These are phyloP conservation scores for Coemansia sp. DNA, from an alignment of 192 early-diverging fungal genomes.

Conservation along the genomic window DNA sequence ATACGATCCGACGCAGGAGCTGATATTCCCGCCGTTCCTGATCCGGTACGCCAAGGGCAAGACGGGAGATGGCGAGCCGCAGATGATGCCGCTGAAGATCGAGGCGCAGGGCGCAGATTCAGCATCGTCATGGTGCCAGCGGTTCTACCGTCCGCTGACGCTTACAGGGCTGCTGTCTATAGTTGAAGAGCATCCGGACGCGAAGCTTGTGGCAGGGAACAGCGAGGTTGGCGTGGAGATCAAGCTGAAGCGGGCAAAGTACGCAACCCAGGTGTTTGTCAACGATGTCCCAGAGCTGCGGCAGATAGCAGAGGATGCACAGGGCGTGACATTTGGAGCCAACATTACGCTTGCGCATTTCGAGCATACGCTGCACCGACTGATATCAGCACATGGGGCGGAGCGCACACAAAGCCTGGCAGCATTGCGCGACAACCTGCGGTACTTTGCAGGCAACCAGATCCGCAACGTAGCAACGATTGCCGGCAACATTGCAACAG, in stretches of 20 bases:
- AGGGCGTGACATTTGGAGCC: conserved; percentile 61
- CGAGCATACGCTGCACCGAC: conserved; percentile 17
- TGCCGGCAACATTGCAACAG: conserved; percentile 84
- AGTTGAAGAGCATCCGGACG: conserved; percentile 59
- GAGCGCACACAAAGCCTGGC: conserved; percentile 58
- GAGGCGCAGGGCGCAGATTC: conserved; percentile 3
- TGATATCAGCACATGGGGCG: conserved; percentile 17
- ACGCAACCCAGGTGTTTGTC: conserved; percentile 63
- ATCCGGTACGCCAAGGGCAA: conserved; percentile 55
- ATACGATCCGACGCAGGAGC: conserved; percentile 64
- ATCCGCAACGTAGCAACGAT: conserved; percentile 84
- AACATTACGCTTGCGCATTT: conserved; percentile 67
- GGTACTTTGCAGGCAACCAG: conserved; percentile 82
- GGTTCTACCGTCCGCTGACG: conserved; percentile 56
- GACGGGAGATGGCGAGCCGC: conserved; percentile 13
- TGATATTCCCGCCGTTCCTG: conserved; percentile 68
- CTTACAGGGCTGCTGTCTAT: conserved; percentile 56
- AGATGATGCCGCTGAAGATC: conserved; percentile 27
- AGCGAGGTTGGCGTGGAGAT: conserved; percentile 81
- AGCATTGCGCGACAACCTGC: conserved; percentile 71
- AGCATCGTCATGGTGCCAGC: conserved; percentile 27
- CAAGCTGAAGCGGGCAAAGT: conserved; percentile 69
- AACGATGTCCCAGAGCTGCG: conserved; percentile 72
- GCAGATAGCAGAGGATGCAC: conserved; percentile 32
- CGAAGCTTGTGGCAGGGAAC: conserved; percentile 82